These are phyloP conservation scores for Proliferodiscus dingleyae DNA, from an alignment of 2,329 filamentous ascomycete species.

Conservation along the genomic window DNA sequence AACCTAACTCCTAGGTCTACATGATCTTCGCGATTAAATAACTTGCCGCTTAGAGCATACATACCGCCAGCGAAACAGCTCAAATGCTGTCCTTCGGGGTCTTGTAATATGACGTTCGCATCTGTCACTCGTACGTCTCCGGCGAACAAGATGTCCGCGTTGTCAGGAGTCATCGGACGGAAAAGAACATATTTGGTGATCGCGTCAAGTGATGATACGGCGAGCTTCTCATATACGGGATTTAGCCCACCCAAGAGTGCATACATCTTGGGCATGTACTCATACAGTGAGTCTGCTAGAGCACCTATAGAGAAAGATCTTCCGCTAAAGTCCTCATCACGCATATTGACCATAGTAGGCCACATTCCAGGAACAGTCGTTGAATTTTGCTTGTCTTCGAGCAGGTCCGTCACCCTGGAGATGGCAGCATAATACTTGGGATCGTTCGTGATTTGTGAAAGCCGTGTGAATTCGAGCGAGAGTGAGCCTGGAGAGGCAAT, in stretches of 20 bases:
- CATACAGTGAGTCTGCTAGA: constrained; percentile 52
- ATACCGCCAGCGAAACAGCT: constrained; percentile 67
- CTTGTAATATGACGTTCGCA: constrained; percentile 1
- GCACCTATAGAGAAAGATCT: constrained; percentile 49
- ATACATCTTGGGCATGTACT: constrained; percentile 59
- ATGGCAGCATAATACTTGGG: constrained; percentile 56
- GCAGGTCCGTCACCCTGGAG: constrained; percentile 48
- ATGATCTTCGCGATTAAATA: constrained; percentile 49
- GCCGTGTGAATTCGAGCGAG: constrained; percentile 54
- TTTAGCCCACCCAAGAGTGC: constrained; percentile 31
- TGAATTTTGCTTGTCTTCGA: constrained; percentile 46
- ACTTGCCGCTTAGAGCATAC: constrained; percentile 58
- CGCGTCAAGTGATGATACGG: constrained; percentile 37
- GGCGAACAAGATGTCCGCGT: constrained; percentile 42
- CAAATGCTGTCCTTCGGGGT: constrained; percentile 50
- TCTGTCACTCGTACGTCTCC: constrained; percentile 35
- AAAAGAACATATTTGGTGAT: constrained; percentile 40
- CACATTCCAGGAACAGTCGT: constrained; percentile 57
- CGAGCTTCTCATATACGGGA: constrained; percentile 36
- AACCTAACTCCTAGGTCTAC: constrained; percentile 50
- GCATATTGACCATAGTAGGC: constrained; percentile 47
- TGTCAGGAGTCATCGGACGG: constrained; percentile 38
- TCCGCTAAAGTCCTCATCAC: constrained; percentile 50
- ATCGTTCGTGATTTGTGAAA: constrained; percentile 57
- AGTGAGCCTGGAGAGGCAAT: constrained; percentile 56